Base-by-base conservation (phyloP, 352 stramenopile genomes). In the Phytopythium delawarense region DNA sequence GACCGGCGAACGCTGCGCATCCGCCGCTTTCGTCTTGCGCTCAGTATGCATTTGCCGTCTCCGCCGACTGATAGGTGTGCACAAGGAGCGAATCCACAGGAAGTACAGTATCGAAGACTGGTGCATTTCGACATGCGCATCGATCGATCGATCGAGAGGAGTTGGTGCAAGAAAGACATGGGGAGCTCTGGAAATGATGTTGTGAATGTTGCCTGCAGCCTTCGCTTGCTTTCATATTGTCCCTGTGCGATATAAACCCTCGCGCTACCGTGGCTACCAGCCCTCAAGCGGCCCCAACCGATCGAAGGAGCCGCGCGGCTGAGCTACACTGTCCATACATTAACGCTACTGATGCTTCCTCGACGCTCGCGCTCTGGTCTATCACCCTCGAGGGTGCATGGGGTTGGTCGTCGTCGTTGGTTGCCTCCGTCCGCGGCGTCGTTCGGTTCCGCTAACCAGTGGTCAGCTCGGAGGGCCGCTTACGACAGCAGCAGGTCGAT, bases 401-500 rank as follows among this genome's bases (percentile, higher is more conserved):
- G 50, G n/a, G n/a, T n/a, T n/a, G 25, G 25, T 46, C 53, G 53
- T 59, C 34, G n/a, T 59, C 21, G 21, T 40, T 59, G 34, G 32
- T 21, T 23, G 32, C 51, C 30, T 42, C 21, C 32, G 16, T 37
- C 18, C 51, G 30, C 30, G 25, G 49, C 28, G 28, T 9, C 25
- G 34, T 2, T 42, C 25, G 49, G 48, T 15, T 54, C 13, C 23
- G 9, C 23, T 7, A 20, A 34, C 49, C 25, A 49, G 16, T 63
- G 59, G 67, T 63, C 49, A 59, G 75, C 4, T 12, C 0, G 23
- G 23, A 28, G 5, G 44, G 4, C 72, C 73, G 76, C 71, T 81
- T 81, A 81, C 46, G 67, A 54, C 67, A 84, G 75, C 61, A 87
- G 65, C 58, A 87, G 57, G 44, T 84, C 62, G 34, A 87, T 64